These are phyloP conservation scores for Lenzites betulinus DNA, from an alignment of 768 basidiomycete genomes.

Conservation along the genomic window DNA sequence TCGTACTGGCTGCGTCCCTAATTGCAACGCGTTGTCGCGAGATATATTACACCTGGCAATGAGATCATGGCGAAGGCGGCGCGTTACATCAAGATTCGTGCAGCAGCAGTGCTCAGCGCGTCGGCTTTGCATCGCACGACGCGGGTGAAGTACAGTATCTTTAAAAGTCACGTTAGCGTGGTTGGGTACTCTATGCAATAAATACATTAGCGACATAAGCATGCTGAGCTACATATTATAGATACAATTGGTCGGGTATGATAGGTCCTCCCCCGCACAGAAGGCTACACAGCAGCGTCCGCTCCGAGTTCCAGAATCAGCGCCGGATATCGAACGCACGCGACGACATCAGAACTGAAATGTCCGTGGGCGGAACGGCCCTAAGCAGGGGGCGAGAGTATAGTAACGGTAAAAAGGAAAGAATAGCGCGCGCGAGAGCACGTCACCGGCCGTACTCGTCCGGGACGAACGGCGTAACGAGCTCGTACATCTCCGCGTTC, in stretches of 20 bases:
- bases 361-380: not conserved
- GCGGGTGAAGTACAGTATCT: not conserved
- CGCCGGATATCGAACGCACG: not conserved
- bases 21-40: too few species aligned
- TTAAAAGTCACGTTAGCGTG: not conserved
- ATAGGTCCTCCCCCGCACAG: not conserved
- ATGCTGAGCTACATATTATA: not conserved
- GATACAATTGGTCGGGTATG: slow-evolving; percentile 4
- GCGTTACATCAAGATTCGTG: too few species aligned
- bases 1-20: too few species aligned
- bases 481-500: slow-evolving; percentile 80
- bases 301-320: not conserved
- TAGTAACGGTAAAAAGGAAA: not conserved
- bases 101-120: slow-evolving; percentile 48
- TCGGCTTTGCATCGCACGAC: too few species aligned
- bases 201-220: slow-evolving; percentile 2
- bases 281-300: not conserved
- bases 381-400: too few species aligned
- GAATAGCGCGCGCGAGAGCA: too few species aligned
- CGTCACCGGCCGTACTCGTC: slow-evolving; percentile 65
- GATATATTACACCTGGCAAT: too few species aligned
- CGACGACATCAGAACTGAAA: not conserved
- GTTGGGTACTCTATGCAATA: slow-evolving; percentile 4
- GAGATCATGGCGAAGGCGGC: too few species aligned
- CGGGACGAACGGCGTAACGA: slow-evolving; percentile 80